These are phyloP conservation scores for Noccaea caerulescens DNA, from an alignment of 345 rosid genomes.

Conservation along the genomic window DNA sequence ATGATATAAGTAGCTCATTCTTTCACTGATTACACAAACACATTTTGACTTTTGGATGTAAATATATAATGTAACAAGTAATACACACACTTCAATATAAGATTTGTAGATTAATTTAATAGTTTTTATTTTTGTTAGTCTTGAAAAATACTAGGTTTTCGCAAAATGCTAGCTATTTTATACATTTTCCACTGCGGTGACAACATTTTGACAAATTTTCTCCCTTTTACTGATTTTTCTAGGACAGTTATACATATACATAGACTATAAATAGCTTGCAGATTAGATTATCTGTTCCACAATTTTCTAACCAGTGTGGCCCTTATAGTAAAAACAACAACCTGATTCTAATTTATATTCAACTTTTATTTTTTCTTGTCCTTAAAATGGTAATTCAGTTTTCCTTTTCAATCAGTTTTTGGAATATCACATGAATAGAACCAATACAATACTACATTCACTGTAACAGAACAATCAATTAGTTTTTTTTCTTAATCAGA, in stretches of 20 bases:
- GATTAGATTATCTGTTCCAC: conserved; percentile 35
- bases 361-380: not conserved
- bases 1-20: not conserved
- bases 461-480: conserved; percentile 9
- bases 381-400: conserved; percentile 18
- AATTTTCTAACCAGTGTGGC: conserved; percentile 36
- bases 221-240: not conserved
- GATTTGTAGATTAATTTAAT: too few species aligned
- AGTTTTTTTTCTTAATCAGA: conserved; percentile 2
- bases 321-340: conserved; percentile 34
- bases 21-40: not conserved
- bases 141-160: too few species aligned
- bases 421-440: conserved; percentile 8
- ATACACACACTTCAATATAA: too few species aligned
- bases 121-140: too few species aligned
- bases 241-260: conserved; percentile 3
- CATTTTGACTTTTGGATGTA: conserved; percentile 6
- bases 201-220: not conserved
- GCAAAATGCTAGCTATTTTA: too few species aligned
- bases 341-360: conserved; percentile 9
- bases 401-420: not conserved
- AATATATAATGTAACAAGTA: not conserved
- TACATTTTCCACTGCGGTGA: not conserved
- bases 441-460: conserved; percentile 17
- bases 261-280: conserved; percentile 32